phyloP scores from a whole-genome alignment of 2,329 filamentous ascomycete species.

The Cladosporium sp. region DNA sequence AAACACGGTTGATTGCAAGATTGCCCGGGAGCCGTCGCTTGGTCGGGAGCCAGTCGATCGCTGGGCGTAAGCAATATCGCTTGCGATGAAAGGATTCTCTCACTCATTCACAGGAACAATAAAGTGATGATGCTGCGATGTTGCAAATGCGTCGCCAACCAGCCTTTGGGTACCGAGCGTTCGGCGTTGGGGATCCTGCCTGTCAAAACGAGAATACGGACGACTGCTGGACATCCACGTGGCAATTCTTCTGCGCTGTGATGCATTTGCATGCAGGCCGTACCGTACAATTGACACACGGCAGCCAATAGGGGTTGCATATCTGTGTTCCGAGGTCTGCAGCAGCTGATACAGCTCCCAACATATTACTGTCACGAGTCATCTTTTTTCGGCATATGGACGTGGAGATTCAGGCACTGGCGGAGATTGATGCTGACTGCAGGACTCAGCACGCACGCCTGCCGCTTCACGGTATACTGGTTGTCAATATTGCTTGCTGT shows the following conservation, averaged over 20 bases:
- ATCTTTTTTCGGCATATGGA: background rate
- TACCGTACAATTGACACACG: background rate
- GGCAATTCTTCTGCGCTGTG: background rate
- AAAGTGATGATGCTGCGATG: background rate
- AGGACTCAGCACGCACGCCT: constrained; percentile 1
- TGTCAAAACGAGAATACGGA: background rate
- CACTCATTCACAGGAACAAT: background rate
- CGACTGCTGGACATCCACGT: constrained; percentile 1
- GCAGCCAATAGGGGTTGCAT: background rate
- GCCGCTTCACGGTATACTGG: background rate
- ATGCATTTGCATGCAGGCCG: background rate
- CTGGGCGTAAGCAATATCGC: background rate
- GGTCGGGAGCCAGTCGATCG: background rate
- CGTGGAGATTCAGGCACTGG: background rate
- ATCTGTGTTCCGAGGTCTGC: background rate
- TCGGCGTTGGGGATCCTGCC: background rate
- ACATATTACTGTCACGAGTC: background rate
- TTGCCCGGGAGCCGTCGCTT: background rate
- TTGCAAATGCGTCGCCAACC: background rate
- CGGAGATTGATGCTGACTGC: constrained; percentile 5
- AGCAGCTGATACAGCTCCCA: background rate
- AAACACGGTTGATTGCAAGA: constrained; percentile 5
- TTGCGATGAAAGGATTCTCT: background rate
- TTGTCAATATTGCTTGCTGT: background rate
- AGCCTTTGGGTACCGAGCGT: background rate